Base-by-base conservation (phyloP, 208 protist genomes). In the Crithidia fasciculata region DNA sequence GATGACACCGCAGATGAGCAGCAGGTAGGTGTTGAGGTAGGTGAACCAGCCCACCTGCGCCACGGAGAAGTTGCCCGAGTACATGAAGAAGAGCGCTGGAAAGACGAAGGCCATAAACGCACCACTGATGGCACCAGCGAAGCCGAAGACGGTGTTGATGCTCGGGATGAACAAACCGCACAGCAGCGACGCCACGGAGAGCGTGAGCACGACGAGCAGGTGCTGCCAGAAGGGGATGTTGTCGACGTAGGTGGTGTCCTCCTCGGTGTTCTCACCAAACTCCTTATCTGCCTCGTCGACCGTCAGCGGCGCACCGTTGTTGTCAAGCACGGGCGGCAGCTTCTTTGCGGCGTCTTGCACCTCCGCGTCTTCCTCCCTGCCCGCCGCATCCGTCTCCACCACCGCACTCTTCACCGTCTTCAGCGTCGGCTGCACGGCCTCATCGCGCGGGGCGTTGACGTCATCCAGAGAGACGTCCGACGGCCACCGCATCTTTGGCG, bases 151-250 rank as follows among this genome's bases (percentile, higher is more conserved):
- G 55, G 88, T 86, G 52, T 81, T 86, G 65, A 95, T 86, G 59
- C 78, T 84, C 18, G 88, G 88, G 76, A 95, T 89, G 61, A 93
- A 87, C n/a, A 95, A 49, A 18, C 86, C 90, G 13, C 73, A 74
- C 39, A 93, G 67, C 36, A 93, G 82, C 43, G 76, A 81, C 2
- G 74, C 73, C 41, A 80, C 44, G 18, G 73, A 63, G n/a, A 81
- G 70, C 5, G 69, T 8, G 2, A 77, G 54, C 39, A 85, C 81
- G 16, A 78, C 81, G 36, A 82, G 45, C 39, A 82, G 69, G 53
- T 85, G 81, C 76, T 76, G 54, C 71, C 69, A 81, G 59, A 79
- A 73, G 13, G 81, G 81, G 53, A 85, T 85, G 69, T 85, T 85
- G 76, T 85, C 81, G 16, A 85, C 69, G 67, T 80, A 85, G 61